phyloP scores from a whole-genome alignment of 345 rosid genomes.

The Toxicodendron radicans region DNA sequence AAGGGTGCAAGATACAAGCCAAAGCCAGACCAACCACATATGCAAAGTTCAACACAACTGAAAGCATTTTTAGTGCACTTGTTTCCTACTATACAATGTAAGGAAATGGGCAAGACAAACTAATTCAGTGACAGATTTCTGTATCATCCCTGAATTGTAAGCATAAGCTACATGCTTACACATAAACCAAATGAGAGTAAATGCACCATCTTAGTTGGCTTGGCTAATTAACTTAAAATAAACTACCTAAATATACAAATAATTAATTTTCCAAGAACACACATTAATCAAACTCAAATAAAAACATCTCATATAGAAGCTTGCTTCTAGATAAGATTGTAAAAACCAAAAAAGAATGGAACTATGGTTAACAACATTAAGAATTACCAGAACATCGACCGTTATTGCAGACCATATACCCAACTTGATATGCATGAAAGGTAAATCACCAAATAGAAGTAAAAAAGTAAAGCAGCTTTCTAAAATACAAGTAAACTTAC shows the following conservation, averaged over 20 bases:
- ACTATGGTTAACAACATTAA: neutral
- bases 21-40: neutral
- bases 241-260: neutral
- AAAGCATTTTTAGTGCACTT: neutral
- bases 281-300: neutral
- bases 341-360: neutral
- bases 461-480: neutral
- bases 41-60: neutral
- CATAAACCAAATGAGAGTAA: neutral
- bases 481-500: constrained; percentile 35
- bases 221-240: neutral
- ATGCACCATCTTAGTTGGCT: neutral
- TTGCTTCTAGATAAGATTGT: neutral
- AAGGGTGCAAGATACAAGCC: neutral
- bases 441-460: neutral
- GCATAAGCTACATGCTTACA: neutral
- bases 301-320: neutral
- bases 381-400: neutral
- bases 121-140: neutral
- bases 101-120: neutral
- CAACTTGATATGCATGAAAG: neutral
- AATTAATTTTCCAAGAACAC: neutral
- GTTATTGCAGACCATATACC: neutral
- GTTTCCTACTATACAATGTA: neutral
- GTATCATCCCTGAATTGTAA: neutral